Base-by-base conservation (phyloP, 371 early-diverging fungal genomes). In the Saksenaea oblongispora region DNA sequence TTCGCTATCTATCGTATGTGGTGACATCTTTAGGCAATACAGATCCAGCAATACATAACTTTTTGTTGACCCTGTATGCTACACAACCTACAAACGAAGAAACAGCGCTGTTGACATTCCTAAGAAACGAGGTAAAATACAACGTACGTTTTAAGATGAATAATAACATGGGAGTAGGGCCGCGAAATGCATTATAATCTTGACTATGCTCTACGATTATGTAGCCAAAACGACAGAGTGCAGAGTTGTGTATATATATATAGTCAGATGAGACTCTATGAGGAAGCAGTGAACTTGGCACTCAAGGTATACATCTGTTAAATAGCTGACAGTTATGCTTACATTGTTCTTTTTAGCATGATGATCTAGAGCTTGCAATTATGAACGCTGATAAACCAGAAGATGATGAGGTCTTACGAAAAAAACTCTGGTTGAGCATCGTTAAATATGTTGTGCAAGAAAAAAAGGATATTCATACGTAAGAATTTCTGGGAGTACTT, bases 391-490 rank as follows among this genome's bases (percentile, higher is more conserved):
- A 95, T 64, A 91, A 93, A 64, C 93, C 93, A 0, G 34, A 37
- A 8, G 89, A 89, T 17, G 91, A 91, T 51, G 87, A 89, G 27
- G 81, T 78, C 42, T 71, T 93, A 34, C 85, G 93, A 44, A 92
- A 93, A 73, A 81, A 83, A 60, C 77, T 97, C 13, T 97, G 97
- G 96, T 75, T 96, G 42, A 87, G 82, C 69, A 95, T 97, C 55
- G 97, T 93, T 1, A 87, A 87, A 37, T 86, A 96, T 68, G 91
- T 95, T 4, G 88, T 95, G 24, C 87, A 90, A 56, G 84, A 87
- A 17, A 81, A 83, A 61, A 84, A 87, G 64, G 91, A 95, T 59
- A 91, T 95, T 36, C 89, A 91, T 66, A 82, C 80, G 86, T 88
- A 66, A 47, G 66, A 22, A 47, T 22, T 22, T 5, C 5, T 65